Evolutionary conservation across 2,329 filamentous ascomycete species (phyloP).

Genomic region (Leptosphaerulina australis): DNA sequence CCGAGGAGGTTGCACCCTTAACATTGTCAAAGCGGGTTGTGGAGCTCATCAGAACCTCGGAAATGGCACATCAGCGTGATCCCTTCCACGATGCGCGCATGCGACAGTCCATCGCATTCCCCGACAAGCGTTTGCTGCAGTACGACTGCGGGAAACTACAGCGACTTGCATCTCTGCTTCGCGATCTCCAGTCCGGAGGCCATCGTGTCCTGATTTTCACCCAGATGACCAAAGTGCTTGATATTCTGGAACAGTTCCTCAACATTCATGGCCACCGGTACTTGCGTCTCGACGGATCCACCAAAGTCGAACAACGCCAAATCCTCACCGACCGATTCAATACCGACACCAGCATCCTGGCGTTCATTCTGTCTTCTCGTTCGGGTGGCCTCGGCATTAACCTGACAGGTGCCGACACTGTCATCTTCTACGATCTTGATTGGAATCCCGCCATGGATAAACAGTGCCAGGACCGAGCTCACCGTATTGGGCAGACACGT

Average conservation of each 20-base stretch:
- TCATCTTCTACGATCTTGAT: slow-evolving; percentile 98
- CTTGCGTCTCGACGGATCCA: slow-evolving; percentile 92
- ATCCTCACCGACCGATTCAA: slow-evolving; percentile 97
- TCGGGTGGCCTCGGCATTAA: slow-evolving; percentile 97
- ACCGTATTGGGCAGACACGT: slow-evolving; percentile 95
- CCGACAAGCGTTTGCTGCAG: slow-evolving; percentile 92
- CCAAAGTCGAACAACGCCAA: slow-evolving; percentile 93
- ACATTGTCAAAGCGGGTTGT: slow-evolving; percentile 65
- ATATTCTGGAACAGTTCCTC: slow-evolving; percentile 95
- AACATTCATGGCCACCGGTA: slow-evolving; percentile 99
- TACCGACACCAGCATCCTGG: slow-evolving; percentile 86
- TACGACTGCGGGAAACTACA: slow-evolving; percentile 98
- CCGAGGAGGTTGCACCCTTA: slow-evolving; percentile 73
- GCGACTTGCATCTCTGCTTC: slow-evolving; percentile 81
- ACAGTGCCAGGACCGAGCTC: slow-evolving; percentile 95
- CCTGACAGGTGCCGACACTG: slow-evolving; percentile 92
- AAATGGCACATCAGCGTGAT: slow-evolving; percentile 65
- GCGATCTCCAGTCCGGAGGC: slow-evolving; percentile 84
- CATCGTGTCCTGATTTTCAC: slow-evolving; percentile 98
- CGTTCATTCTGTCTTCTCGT: slow-evolving; percentile 92
- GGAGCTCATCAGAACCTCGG: slow-evolving; percentile 62
- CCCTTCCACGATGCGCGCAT: slow-evolving; percentile 94
- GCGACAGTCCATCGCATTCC: slow-evolving; percentile 92
- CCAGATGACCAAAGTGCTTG: slow-evolving; percentile 98
- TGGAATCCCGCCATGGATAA: slow-evolving; percentile 99